Evolutionary conservation across 768 basidiomycete species (phyloP), one percentile per base, ranked within the genome.

Genomic region (Leccinum truebloodii): DNA sequence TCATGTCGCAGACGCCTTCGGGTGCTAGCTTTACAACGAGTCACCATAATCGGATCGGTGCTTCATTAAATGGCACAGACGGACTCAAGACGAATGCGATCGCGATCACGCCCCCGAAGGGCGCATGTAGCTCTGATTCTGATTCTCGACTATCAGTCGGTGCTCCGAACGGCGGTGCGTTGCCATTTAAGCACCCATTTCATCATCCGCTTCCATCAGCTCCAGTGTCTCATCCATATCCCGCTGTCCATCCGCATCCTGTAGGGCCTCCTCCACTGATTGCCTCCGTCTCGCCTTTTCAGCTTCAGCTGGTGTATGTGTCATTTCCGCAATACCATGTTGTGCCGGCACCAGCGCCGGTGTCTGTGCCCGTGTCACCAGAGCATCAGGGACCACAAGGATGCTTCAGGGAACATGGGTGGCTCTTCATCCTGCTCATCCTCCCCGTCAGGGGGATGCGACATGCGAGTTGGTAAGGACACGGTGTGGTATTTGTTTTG

Each of bases 281-380:
- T 6, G 24, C 16, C 16, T 8, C 67, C 6, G 55, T 69, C 20
- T 10, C 65, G 14, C 32, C 65, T 7, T 71, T 63, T 59, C 58
- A 63, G 13, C 37, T 39, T 39, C 69, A 54, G 20, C 54, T 63
- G 53, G 30, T 69, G 55, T 70, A 65, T 24, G 52, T 71, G 16
- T 62, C 69, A 0, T 71, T 64, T 59, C 18, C 65, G 44, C 65
- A 52, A 32, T 70, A 69, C 51, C 61, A 53, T 26, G 16, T 68
- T 18, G 48, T 60, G 9, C 63, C 65, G 3, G 58, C 55, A 48
- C 67, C 34, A 12, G 12, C 0, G 5, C 13, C 13, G 16, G 37
- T 16, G 37, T 2, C 37, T 16, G 37, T 37, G 14, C 37, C 14
- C 16, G 37, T 37, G 37, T 37, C 37, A 16, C 37, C 37, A 37